phyloP scores from a whole-genome alignment of 164 flowering plant species.

The Magnolia kwangsiensis region DNA sequence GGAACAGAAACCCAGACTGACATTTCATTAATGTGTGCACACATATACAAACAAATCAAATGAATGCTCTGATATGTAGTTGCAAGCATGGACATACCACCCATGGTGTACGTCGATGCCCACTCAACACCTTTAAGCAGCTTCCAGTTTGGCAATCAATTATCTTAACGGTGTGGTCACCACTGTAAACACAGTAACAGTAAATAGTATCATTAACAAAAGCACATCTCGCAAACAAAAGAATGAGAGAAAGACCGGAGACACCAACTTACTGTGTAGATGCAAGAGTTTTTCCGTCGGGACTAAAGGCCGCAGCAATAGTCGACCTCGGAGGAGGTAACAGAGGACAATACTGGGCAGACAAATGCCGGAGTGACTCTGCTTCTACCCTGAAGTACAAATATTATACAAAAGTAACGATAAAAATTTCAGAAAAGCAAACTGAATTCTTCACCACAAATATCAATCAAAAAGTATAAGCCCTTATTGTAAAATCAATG shows the following conservation, averaged over 20 bases:
- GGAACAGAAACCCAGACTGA: not conserved
- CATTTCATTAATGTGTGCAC: not conserved
- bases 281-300: slow-evolving; percentile 88
- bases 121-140: slow-evolving; percentile 86
- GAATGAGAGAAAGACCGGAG: not conserved
- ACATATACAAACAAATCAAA: not conserved
- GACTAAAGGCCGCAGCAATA: slow-evolving; percentile 95
- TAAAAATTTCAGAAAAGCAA: not conserved
- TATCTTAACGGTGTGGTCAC: slow-evolving; percentile 95
- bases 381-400: slow-evolving; percentile 69
- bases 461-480: not conserved
- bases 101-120: slow-evolving; percentile 98
- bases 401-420: not conserved
- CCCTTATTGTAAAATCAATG: not conserved
- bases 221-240: not conserved
- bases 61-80: not conserved
- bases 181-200: slow-evolving; percentile 45
- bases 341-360: slow-evolving; percentile 80
- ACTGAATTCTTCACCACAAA: not conserved
- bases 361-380: slow-evolving; percentile 70
- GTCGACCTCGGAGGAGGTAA: slow-evolving; percentile 96
- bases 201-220: not conserved
- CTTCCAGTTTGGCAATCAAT: slow-evolving; percentile 82
- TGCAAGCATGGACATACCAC: slow-evolving; percentile 62
- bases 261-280: slow-evolving; percentile 80